Evolutionary conservation across 2,329 filamentous ascomycete species (phyloP).

Genomic region (Colletotrichum paranaense): DNA sequence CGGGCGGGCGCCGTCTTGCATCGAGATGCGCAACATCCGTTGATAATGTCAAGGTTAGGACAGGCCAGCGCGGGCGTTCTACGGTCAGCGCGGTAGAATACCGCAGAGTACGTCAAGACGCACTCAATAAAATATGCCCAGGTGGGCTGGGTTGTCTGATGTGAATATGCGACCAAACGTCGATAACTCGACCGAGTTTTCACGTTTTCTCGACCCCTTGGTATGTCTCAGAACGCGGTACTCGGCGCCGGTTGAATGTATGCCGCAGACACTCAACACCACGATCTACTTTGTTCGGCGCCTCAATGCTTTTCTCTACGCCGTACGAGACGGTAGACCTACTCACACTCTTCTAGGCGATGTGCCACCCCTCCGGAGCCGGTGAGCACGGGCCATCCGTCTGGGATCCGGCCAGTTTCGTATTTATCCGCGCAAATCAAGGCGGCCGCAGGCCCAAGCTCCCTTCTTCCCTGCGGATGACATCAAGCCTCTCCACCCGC

Average conservation of each 20-base stretch:
- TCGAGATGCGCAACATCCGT: constrained; percentile 27
- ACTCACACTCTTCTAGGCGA: background rate
- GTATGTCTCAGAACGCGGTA: constrained; percentile 10
- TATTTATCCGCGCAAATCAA: constrained; percentile 36
- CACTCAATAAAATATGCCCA: too few relatives aligned
- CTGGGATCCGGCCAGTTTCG: constrained; percentile 30
- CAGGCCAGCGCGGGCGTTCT: background rate
- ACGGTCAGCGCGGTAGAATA: background rate
- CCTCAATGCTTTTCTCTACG: background rate
- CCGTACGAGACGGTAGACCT: background rate
- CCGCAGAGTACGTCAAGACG: background rate
- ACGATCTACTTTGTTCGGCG: background rate
- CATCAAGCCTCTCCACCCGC: constrained; percentile 35
- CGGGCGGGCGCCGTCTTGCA: constrained; percentile 8
- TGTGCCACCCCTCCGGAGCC: constrained; percentile 6
- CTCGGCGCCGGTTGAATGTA: constrained; percentile 27
- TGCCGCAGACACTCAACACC: constrained; percentile 4
- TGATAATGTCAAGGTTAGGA: background rate
- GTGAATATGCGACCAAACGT: background rate
- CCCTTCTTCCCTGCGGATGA: constrained; percentile 32
- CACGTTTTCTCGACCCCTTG: background rate
- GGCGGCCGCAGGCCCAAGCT: constrained; percentile 34
- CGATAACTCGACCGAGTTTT: too few relatives aligned
- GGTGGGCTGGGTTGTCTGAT: too few relatives aligned
- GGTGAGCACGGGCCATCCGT: constrained; percentile 15